Evolutionary conservation across 1,284 basidiomycete genomes (phyloP).

Genomic region (Xanthoconium separans): DNA sequence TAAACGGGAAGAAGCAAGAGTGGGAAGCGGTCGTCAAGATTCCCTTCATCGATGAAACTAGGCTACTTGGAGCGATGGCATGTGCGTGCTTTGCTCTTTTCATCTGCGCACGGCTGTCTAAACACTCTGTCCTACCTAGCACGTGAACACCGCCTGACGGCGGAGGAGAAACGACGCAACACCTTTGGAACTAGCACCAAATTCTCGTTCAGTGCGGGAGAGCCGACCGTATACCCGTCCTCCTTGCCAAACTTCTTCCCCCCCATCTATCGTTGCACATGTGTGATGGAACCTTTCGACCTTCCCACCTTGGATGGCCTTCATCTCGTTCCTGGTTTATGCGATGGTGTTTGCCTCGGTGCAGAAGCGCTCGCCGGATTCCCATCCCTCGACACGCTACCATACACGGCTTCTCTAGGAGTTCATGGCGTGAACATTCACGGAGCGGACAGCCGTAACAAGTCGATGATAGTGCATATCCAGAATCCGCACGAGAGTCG

Average conservation of each 20-base stretch:
- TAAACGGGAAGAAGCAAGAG: slow-evolving; percentile 98
- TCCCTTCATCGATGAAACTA: slow-evolving; percentile 90
- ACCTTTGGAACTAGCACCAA: slow-evolving; percentile 75
- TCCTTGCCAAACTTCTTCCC: slow-evolving; percentile 96
- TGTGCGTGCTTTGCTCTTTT: slow-evolving; percentile 42
- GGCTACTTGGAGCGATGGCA: slow-evolving; percentile 81
- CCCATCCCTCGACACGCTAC: slow-evolving; percentile 90
- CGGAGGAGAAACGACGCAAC: slow-evolving; percentile 81
- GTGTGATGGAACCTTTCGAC: slow-evolving; percentile 77
- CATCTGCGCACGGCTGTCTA: neutral
- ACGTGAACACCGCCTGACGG: slow-evolving; percentile 73
- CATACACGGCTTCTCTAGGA: slow-evolving; percentile 74
- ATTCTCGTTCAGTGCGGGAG: slow-evolving; percentile 72
- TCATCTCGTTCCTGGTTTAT: slow-evolving; percentile 83
- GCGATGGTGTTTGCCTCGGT: slow-evolving; percentile 88
- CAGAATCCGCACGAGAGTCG: slow-evolving; percentile 70
- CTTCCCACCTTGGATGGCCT: slow-evolving; percentile 88
- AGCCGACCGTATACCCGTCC: slow-evolving; percentile 76
- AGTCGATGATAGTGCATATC: slow-evolving; percentile 90
- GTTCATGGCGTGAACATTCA: slow-evolving; percentile 94
- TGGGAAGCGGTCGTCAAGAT: slow-evolving; percentile 99
- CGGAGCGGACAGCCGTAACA: slow-evolving; percentile 85
- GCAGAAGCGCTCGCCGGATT: slow-evolving; percentile 90
- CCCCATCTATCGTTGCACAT: slow-evolving; percentile 79
- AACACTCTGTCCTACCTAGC: slow-evolving; percentile 40